Percentiles rank a stretch among this genome's conserved stretches.
phyloP scores from a whole-genome alignment of 2,329 filamentous ascomycete species.

The Hirsutella thompsonii region DNA sequence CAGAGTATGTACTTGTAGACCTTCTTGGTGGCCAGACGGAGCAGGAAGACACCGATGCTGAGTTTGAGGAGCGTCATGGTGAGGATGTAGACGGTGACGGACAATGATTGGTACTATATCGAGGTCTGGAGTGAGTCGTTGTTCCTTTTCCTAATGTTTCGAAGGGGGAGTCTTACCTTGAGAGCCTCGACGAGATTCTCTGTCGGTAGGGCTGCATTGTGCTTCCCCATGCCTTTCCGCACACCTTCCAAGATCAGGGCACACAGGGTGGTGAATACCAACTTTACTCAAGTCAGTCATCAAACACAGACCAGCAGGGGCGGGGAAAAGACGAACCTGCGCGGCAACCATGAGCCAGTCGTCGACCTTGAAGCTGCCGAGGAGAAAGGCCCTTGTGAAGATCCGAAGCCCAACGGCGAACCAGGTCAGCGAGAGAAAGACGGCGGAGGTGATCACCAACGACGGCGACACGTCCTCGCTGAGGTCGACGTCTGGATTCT shows the following conservation, averaged over 20 bases:
- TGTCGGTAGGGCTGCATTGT: slow-evolving; percentile 28
- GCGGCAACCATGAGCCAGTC: slow-evolving; percentile 40
- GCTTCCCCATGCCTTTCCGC: slow-evolving; percentile 28
- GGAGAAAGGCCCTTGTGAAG: slow-evolving; percentile 30
- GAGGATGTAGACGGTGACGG: slow-evolving; percentile 34
- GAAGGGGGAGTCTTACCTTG: slow-evolving; percentile 20
- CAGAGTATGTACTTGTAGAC: slow-evolving; percentile 35
- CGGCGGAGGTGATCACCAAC: slow-evolving; percentile 21
- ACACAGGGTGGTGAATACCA: slow-evolving; percentile 33
- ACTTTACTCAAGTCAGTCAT: slow-evolving; percentile 15
- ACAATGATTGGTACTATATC: slow-evolving; percentile 34
- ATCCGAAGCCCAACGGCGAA: slow-evolving; percentile 27
- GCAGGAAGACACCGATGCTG: slow-evolving; percentile 38
- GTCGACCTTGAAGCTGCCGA: slow-evolving; percentile 31
- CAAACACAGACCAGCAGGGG: too few relatives aligned
- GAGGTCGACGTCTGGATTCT: slow-evolving; percentile 16
- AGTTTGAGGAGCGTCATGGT: slow-evolving; percentile 46
- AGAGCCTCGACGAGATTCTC: slow-evolving; percentile 29
- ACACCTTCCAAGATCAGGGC: slow-evolving; percentile 31
- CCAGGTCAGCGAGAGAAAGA: slow-evolving; percentile 27
- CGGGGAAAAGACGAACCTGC: slow-evolving; percentile 20
- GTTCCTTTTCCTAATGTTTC: slow-evolving; percentile 10
- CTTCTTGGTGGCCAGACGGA: slow-evolving; percentile 31
- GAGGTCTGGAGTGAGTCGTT: background rate
- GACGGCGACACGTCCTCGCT: slow-evolving; percentile 24